Conservation (phyloP, 1,139 yeast genomes). For the Protomyces arabidopsidicola region DNA sequence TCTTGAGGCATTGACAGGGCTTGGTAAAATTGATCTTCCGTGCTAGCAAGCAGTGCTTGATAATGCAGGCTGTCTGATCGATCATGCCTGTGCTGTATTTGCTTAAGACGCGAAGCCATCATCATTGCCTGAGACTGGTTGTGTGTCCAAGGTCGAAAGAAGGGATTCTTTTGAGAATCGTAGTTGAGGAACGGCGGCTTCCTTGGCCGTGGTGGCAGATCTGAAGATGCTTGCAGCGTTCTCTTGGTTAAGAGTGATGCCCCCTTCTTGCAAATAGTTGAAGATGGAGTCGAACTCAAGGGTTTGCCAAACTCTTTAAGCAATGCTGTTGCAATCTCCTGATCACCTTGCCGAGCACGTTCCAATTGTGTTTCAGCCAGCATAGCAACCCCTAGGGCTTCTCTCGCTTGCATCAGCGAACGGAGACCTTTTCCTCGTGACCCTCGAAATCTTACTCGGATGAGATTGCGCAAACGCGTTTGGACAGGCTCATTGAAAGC, state of each 20-base stretch:
- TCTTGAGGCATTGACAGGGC: not conserved
- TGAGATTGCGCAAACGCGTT: not conserved
- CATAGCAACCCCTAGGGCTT: not conserved
- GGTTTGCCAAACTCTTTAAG: not conserved
- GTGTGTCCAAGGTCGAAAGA: slow-evolving; percentile 15
- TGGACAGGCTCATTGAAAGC: not conserved
- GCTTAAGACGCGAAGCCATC: not conserved
- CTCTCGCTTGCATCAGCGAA: not conserved
- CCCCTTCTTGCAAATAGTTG: not conserved
- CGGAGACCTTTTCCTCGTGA: slow-evolving; percentile 16
- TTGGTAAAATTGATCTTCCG: slow-evolving; percentile 19
- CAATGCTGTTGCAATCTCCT: not conserved
- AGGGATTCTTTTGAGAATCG: slow-evolving; percentile 13
- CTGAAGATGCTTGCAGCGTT: not conserved
- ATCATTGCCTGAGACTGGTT: slow-evolving; percentile 16
- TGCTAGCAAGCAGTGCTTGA: slow-evolving; percentile 2
- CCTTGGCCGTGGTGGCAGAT: not conserved
- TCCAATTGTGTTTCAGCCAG: not conserved
- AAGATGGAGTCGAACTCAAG: not conserved
- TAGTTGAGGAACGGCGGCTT: slow-evolving; percentile 7
- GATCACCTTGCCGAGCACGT: slow-evolving; percentile 3
- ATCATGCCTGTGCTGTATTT: slow-evolving; percentile 8
- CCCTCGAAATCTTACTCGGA: not conserved
- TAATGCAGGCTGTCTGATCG: slow-evolving; percentile 10
- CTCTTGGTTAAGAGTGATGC: too few relatives aligned